Conservation (phyloP, 2,329 filamentous ascomycete species). For the Fonsecaea pugnacius region DNA sequence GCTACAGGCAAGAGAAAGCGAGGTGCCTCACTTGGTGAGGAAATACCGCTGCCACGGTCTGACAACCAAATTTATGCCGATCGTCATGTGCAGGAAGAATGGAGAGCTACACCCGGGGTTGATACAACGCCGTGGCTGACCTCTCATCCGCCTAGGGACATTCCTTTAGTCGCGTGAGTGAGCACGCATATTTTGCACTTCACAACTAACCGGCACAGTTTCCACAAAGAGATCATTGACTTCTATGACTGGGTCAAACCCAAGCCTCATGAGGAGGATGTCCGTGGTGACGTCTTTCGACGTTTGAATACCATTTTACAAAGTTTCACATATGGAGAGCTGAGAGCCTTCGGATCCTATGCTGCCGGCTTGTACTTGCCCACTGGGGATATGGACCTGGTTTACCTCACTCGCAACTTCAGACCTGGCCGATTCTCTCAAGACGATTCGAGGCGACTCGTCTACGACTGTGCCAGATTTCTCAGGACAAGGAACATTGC, state of each 20-base stretch:
- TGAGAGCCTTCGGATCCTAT: constrained; percentile 89
- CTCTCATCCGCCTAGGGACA: constrained; percentile 9
- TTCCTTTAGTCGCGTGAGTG: constrained; percentile 34
- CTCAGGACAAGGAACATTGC: constrained; percentile 64
- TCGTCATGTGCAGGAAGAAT: constrained; percentile 22
- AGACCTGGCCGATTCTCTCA: constrained; percentile 47
- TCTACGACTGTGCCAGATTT: constrained; percentile 67
- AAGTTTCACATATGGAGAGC: constrained; percentile 61
- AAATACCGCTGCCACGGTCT: constrained; percentile 39
- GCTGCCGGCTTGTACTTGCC: constrained; percentile 79
- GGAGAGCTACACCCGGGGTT: constrained; percentile 15
- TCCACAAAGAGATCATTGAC: constrained; percentile 88
- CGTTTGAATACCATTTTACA: constrained; percentile 67
- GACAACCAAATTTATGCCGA: constrained; percentile 21
- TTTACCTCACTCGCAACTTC: constrained; percentile 70
- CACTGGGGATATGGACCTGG: constrained; percentile 91
- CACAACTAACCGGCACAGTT: constrained; percentile 52
- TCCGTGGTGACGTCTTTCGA: constrained; percentile 73
- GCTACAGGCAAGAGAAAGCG: constrained; percentile 73
- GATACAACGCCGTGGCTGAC: constrained; percentile 26
- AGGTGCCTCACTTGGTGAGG: constrained; percentile 54
- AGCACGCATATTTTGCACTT: background rate
- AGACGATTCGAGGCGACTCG: constrained; percentile 56
- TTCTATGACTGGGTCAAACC: constrained; percentile 87
- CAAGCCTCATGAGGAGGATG: constrained; percentile 72